Percentiles rank a stretch among this genome's conserved stretches.
phyloP scores from a whole-genome alignment of 805 yeast genomes.

The Starmerella cellae region DNA sequence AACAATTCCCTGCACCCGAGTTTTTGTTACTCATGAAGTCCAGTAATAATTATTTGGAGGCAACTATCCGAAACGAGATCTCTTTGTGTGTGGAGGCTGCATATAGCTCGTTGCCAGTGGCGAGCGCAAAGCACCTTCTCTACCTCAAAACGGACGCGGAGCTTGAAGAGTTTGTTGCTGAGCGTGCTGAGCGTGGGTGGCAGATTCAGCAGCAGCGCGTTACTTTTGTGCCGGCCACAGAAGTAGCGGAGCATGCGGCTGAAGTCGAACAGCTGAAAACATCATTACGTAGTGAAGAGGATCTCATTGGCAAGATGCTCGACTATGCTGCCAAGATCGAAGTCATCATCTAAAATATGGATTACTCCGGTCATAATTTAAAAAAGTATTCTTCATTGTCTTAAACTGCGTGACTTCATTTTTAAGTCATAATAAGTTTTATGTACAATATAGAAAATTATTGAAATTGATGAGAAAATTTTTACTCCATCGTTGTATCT shows the following conservation, averaged over 20 bases:
- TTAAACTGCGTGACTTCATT: no score
- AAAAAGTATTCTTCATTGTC: no score
- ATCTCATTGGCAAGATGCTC: slow-evolving; percentile 56
- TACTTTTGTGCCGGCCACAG: slow-evolving; percentile 37
- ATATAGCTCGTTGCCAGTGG: slow-evolving; percentile 60
- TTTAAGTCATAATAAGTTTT: no score
- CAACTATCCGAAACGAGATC: slow-evolving; percentile 74
- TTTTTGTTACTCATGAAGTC: slow-evolving; percentile 65
- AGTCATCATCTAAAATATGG: slow-evolving; percentile 51
- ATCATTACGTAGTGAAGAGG: slow-evolving; percentile 31
- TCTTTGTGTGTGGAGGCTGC: slow-evolving; percentile 72
- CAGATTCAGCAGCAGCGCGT: slow-evolving; percentile 34
- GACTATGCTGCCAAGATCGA: slow-evolving; percentile 85
- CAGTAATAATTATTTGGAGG: slow-evolving; percentile 33
- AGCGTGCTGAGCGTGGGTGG: slow-evolving; percentile 42
- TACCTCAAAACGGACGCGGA: slow-evolving; percentile 50
- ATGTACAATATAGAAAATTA: no score
- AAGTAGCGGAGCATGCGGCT: slow-evolving; percentile 28
- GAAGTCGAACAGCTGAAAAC: slow-evolving; percentile 19
- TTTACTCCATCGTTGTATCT: no score
- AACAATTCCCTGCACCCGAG: slow-evolving; percentile 47
- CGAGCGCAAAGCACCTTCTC: slow-evolving; percentile 68
- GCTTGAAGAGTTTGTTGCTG: slow-evolving; percentile 40
- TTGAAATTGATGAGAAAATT: no score
- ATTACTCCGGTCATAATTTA: neutral